These are phyloP conservation scores for Jatropha multifida DNA, from an alignment of 441 rosid species.

Conservation along the genomic window DNA sequence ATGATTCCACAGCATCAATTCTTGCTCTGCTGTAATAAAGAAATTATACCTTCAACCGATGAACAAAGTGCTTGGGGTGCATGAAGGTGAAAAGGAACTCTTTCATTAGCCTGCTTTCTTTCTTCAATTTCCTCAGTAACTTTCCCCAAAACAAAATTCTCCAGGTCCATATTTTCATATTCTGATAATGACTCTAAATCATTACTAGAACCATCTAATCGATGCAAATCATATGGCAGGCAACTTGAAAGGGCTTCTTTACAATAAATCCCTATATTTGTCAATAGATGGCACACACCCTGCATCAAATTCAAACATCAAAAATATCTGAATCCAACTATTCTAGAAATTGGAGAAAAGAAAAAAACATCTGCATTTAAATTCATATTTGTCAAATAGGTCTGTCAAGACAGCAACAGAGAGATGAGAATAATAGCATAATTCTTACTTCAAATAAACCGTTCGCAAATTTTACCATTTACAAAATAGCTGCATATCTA, in stretches of 20 bases:
- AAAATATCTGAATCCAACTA: background rate
- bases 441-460: too few relatives aligned
- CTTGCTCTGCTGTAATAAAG: constrained; percentile 3
- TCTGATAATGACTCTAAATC: constrained; percentile 55
- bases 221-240: constrained; percentile 42
- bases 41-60: constrained; percentile 71
- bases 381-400: background rate
- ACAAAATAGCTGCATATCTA: background rate
- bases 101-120: constrained; percentile 55
- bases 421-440: background rate
- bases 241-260: constrained; percentile 64
- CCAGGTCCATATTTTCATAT: constrained; percentile 88
- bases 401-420: background rate
- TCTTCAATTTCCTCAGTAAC: constrained; percentile 73
- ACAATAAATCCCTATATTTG: constrained; percentile 65
- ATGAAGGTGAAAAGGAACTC: constrained; percentile 83
- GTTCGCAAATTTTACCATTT: background rate
- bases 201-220: constrained; percentile 50
- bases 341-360: background rate
- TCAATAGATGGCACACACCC: constrained; percentile 89
- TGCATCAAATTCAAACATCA: constrained; percentile 38
- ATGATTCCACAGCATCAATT: background rate
- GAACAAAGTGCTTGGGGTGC: constrained; percentile 54
- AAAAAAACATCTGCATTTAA: constrained; percentile 6
- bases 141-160: constrained; percentile 67